Conservation (phyloP, 208 protist species). For the Trypanosoma brucei region DNA sequence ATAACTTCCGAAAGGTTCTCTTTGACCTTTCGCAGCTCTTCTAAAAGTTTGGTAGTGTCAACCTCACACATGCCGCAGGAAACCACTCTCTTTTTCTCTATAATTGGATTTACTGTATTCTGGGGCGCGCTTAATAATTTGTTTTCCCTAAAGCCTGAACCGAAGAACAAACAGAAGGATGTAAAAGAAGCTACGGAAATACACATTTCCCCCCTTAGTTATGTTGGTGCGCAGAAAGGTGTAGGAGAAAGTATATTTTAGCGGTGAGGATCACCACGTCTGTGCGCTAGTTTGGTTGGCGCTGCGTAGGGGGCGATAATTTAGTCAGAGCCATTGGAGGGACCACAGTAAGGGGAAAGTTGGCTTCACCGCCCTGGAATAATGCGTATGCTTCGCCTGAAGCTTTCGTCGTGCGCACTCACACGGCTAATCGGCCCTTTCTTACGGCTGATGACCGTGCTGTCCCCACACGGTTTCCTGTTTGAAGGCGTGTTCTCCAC, state of each 20-base stretch:
- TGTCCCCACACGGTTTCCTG: constrained; percentile 5
- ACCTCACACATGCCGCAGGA: background rate
- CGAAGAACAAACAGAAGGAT: constrained; percentile 4
- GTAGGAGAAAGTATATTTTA: background rate
- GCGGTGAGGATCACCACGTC: no score
- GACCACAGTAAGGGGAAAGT: no score
- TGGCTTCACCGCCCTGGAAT: constrained; percentile 30
- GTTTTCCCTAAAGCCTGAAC: no score
- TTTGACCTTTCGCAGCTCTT: constrained; percentile 28
- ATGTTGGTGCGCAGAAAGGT: background rate
- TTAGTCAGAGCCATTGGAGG: no score
- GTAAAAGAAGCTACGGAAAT: background rate
- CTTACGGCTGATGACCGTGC: constrained; percentile 75
- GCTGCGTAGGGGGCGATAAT: no score
- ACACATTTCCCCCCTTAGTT: background rate
- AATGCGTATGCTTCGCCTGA: constrained; percentile 46
- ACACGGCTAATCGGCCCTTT: constrained; percentile 73
- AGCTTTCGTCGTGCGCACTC: constrained; percentile 43
- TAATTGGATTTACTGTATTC: background rate
- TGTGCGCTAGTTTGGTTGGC: no score
- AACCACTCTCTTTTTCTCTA: background rate
- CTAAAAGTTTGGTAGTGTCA: background rate
- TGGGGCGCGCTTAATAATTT: no score
- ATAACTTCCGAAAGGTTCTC: constrained; percentile 62
- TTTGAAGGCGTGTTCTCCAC: background rate